Evolutionary conservation across 2,329 filamentous ascomycete species (phyloP).

Genomic region (Didymella lethalis): DNA sequence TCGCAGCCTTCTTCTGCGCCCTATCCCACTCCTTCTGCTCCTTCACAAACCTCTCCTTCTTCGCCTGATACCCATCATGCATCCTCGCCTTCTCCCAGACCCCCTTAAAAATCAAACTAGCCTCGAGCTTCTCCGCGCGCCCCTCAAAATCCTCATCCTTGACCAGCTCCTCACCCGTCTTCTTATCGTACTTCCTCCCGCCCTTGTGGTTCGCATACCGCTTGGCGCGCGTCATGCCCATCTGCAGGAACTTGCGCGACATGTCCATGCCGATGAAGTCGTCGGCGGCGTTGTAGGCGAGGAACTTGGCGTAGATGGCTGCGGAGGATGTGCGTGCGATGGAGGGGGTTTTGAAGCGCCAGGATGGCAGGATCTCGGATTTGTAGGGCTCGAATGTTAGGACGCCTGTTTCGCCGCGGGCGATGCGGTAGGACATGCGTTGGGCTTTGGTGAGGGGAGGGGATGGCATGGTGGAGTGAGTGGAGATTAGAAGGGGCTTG

Average conservation of each 20-base stretch:
- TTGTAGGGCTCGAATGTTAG: conserved; percentile 71
- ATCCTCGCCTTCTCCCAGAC: conserved; percentile 59
- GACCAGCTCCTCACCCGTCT: conserved; percentile 51
- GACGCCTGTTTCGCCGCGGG: conserved; percentile 67
- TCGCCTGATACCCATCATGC: conserved; percentile 55
- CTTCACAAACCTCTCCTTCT: conserved; percentile 58
- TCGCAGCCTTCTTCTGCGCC: conserved; percentile 20
- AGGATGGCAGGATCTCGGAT: conserved; percentile 64
- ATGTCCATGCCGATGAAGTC: conserved; percentile 73
- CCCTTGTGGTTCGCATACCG: conserved; percentile 66
- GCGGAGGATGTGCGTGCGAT: conserved; percentile 61
- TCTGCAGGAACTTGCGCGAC: conserved; percentile 70
- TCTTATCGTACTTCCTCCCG: conserved; percentile 63
- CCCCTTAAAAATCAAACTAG: conserved; percentile 59
- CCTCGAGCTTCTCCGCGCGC: conserved; percentile 59
- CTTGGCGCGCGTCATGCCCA: conserved; percentile 69
- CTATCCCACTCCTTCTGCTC: conserved; percentile 58
- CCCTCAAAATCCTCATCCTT: conserved; percentile 57
- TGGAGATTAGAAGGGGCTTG: background rate
- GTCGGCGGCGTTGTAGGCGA: conserved; percentile 58
- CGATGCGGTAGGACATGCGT: conserved; percentile 64
- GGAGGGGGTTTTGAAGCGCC: conserved; percentile 64
- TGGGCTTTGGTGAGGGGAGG: conserved; percentile 41
- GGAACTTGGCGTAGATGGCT: conserved; percentile 60
- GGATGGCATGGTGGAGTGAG: conserved; percentile 16